Evolutionary conservation across 148 eudicot species (phyloP).

Genomic region (Dysphania ambrosioides): DNA sequence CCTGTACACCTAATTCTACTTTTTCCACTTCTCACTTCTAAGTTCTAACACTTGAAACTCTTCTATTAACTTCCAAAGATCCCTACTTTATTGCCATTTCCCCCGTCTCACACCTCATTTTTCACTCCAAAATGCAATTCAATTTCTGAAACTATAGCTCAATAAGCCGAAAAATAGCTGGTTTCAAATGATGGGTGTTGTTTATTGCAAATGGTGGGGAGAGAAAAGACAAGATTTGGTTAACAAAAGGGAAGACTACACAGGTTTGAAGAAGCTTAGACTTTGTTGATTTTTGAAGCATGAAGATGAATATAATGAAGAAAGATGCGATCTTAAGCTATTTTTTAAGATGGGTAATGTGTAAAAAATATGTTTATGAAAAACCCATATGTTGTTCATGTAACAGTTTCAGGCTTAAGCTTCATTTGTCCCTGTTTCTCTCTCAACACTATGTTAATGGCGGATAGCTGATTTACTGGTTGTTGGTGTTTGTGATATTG

Average conservation of each 20-base stretch:
- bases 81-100: neutral
- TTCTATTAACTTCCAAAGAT: too few relatives aligned
- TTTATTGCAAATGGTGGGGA: neutral
- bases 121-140: constrained; percentile 11
- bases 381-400: constrained; percentile 1
- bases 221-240: neutral
- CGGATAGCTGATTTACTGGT: constrained; percentile 12
- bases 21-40: neutral
- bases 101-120: neutral
- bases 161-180: neutral
- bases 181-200: neutral
- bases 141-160: neutral
- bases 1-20: neutral
- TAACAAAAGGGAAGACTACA: neutral
- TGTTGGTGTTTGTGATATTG: constrained; percentile 31
- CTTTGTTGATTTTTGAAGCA: neutral
- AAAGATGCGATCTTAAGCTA: neutral
- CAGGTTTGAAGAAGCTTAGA: neutral
- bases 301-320: constrained; percentile 15
- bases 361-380: constrained; percentile 16
- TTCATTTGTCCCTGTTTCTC: constrained; percentile 19
- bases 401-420: constrained; percentile 9
- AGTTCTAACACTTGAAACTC: neutral
- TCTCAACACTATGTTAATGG: constrained; percentile 18
- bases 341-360: constrained; percentile 25